These are phyloP conservation scores for Plasmodium vivax DNA, from an alignment of 169 alveolate genomes.

Conservation along the genomic window DNA sequence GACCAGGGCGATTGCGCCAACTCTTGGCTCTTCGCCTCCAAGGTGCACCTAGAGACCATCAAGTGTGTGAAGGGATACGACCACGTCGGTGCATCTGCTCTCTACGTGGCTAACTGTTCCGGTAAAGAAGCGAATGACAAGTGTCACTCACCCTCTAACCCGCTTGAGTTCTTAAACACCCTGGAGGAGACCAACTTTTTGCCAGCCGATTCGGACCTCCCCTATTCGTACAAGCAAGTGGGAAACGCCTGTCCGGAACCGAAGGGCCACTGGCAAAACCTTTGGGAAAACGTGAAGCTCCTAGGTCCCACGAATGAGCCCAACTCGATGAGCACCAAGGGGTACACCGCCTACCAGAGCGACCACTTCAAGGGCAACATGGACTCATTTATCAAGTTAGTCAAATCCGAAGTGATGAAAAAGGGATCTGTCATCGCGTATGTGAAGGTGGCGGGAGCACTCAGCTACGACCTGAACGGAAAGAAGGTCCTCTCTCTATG, in stretches of 20 bases:
- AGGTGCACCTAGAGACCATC: background rate
- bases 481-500: constrained; percentile 11
- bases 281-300: background rate
- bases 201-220: background rate
- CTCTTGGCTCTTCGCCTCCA: constrained; percentile 22
- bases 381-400: constrained; percentile 12
- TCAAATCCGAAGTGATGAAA: constrained; percentile 22
- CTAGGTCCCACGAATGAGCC: background rate
- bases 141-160: background rate
- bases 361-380: background rate
- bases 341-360: background rate
- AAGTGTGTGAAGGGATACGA: constrained; percentile 26
- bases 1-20: constrained; percentile 20
- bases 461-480: constrained; percentile 65
- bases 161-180: constrained; percentile 12
- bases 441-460: constrained; percentile 6
- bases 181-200: background rate
- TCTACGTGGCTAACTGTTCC: constrained; percentile 7
- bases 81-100: background rate
- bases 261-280: background rate
- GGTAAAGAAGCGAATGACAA: background rate
- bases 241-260: background rate
- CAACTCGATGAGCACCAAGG: background rate
- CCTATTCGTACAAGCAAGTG: background rate
- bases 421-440: constrained; percentile 47